Base-by-base conservation (phyloP, 306 rosid species). In the Crataegus laevigata region DNA sequence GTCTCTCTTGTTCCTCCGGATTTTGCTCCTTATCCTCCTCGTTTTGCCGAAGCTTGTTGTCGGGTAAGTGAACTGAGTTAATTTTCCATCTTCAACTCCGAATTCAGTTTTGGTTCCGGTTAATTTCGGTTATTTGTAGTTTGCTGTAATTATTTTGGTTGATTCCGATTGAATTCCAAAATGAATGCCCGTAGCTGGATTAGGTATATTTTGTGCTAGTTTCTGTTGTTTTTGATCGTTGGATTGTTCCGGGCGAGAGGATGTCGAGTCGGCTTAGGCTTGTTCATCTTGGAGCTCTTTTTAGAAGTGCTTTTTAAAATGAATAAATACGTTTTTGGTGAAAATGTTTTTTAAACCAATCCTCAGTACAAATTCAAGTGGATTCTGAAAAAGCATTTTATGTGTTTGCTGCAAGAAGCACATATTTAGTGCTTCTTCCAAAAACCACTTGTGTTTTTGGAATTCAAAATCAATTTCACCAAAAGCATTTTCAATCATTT, bases 261-360 rank as follows among this genome's bases (percentile, higher is more conserved):
- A 66, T 7, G 30, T 66, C 15, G 24, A 25, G 28, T n/a, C 6
- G 29, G 62, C 62, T 11, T 22, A 57, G 62, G 52, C 71, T 38
- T 40, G 32, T 25, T 66, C 71, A 66, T 12, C 32, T n/a, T 22
- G 40, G 40, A 36, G 8, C 10, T 36, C 2, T 2, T 36, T 36
- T 36, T 7, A 7, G 8, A 6, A 36, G 40, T 7, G 0, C 0
- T 36, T 7, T 7, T 36, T 36, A 36, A 36, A 36, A 1, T 7
- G 9, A 36, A 0, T 7, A 0, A 34, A 34, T 34, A 34, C 38
- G 9, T 0, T 34, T 34, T 6, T 1, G 2, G 0, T 36, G 0
- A 36, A 36, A 36, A 36, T 36, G 0, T 7, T 36, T 36, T 36
- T 36, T 36, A 7, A 36, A 1, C 0, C 10, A 36, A 36, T 36